These are phyloP conservation scores for Curvularia sp. DNA, from an alignment of 2,329 filamentous ascomycete species.

Conservation along the genomic window DNA sequence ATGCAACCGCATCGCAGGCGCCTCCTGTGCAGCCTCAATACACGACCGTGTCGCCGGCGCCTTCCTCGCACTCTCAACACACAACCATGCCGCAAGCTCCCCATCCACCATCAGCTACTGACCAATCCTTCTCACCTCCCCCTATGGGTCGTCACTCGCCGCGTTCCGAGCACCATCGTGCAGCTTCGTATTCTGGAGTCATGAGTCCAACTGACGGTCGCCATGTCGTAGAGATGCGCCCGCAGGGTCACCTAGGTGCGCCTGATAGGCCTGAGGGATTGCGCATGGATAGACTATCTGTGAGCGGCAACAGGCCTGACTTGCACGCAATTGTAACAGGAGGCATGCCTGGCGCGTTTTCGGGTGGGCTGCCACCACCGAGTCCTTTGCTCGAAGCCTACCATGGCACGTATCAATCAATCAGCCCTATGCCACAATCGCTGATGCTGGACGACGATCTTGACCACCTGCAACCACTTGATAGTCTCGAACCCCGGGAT, in stretches of 20 bases:
- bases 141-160: constrained; percentile 39
- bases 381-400: constrained; percentile 93
- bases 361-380: constrained; percentile 65
- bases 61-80: constrained; percentile 30
- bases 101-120: constrained; percentile 24
- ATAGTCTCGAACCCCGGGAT: constrained; percentile 42
- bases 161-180: constrained; percentile 37
- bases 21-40: constrained; percentile 17
- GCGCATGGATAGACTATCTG: constrained; percentile 57
- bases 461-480: constrained; percentile 52
- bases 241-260: constrained; percentile 43
- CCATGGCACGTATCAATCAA: constrained; percentile 89
- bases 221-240: constrained; percentile 53
- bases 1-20: constrained; percentile 2
- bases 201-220: constrained; percentile 38
- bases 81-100: constrained; percentile 35
- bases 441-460: constrained; percentile 64
- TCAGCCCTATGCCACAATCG: constrained; percentile 92
- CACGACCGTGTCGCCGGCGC: constrained; percentile 7
- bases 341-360: constrained; percentile 3
- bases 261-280: constrained; percentile 47
- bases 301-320: constrained; percentile 56
- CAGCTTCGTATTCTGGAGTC: constrained; percentile 31
- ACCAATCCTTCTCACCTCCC: constrained; percentile 41
- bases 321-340: constrained; percentile 36